Percentiles rank a stretch among this genome's conserved stretches.
Evolutionary conservation across 176 grass and related monocot genomes (phyloP).

Genomic region (Thinopyrum elongatum): DNA sequence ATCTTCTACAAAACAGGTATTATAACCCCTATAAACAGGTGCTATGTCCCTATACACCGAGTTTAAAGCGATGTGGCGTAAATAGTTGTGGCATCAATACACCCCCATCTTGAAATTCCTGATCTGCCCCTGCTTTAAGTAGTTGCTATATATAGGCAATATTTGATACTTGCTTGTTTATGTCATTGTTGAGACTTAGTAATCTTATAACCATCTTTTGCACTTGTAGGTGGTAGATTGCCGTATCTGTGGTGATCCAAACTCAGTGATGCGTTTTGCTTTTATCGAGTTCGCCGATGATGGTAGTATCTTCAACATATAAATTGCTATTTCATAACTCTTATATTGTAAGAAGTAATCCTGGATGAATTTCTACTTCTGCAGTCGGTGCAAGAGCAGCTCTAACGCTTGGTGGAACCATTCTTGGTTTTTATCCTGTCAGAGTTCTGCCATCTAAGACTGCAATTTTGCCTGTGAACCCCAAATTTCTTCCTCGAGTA

Average conservation of each 20-base stretch:
- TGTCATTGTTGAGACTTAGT: neutral
- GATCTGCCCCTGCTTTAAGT: neutral
- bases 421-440: conserved; percentile 92
- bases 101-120: neutral
- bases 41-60: neutral
- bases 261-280: conserved; percentile 93
- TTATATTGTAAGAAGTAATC: conserved; percentile 18
- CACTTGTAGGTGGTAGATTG: conserved; percentile 88
- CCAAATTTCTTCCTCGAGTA: conserved; percentile 90
- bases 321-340: neutral
- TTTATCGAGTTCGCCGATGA: conserved; percentile 99
- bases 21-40: neutral
- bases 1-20: neutral
- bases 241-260: conserved; percentile 87
- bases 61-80: conserved; percentile 11
- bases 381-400: conserved; percentile 89
- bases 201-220: conserved; percentile 25
- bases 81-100: neutral
- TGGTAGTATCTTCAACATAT: conserved; percentile 46
- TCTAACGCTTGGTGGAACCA: conserved; percentile 69
- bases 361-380: conserved; percentile 8
- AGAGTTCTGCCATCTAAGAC: conserved; percentile 98
- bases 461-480: conserved; percentile 94
- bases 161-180: neutral
- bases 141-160: neutral